These are phyloP conservation scores for Raffaelea albimanens DNA, from an alignment of 2,329 filamentous ascomycete genomes.

Conservation along the genomic window DNA sequence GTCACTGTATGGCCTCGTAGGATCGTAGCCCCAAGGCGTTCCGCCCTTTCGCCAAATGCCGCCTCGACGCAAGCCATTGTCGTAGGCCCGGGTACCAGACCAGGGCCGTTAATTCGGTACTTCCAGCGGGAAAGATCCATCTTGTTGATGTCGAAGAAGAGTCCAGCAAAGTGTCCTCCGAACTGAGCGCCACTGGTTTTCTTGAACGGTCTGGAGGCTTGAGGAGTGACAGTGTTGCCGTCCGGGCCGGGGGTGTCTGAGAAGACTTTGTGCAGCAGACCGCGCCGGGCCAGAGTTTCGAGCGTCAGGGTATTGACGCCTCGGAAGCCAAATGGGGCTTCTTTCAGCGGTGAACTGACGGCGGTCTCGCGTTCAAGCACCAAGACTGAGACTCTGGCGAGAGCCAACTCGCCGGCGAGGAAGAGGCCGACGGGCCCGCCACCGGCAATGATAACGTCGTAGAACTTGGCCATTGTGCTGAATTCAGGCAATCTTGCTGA, in stretches of 20 bases:
- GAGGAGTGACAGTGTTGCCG: background rate
- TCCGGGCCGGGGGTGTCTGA: constrained; percentile 4
- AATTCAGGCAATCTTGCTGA: background rate
- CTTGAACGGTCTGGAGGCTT: too few species aligned
- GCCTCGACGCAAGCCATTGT: constrained; percentile 17
- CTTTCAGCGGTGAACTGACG: constrained; percentile 20
- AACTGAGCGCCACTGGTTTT: constrained; percentile 18
- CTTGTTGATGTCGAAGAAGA: constrained; percentile 17
- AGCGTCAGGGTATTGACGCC: constrained; percentile 24
- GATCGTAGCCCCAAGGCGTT: constrained; percentile 19
- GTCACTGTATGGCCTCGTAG: too few species aligned
- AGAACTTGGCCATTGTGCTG: constrained; percentile 8
- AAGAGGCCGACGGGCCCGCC: constrained; percentile 26
- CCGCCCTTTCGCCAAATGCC: constrained; percentile 14
- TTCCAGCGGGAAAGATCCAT: constrained; percentile 19
- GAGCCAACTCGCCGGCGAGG: constrained; percentile 25
- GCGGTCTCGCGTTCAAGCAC: constrained; percentile 22
- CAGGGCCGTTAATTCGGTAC: constrained; percentile 22
- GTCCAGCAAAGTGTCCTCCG: constrained; percentile 24
- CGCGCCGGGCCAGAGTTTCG: constrained; percentile 28
- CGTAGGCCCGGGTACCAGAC: constrained; percentile 13
- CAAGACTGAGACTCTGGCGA: constrained; percentile 22
- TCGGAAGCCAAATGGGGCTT: constrained; percentile 17
- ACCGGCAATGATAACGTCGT: constrained; percentile 26
- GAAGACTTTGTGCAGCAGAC: constrained; percentile 22